Evolutionary conservation across 164 flowering plant species (phyloP).

Genomic region (Aristolochia californica): DNA sequence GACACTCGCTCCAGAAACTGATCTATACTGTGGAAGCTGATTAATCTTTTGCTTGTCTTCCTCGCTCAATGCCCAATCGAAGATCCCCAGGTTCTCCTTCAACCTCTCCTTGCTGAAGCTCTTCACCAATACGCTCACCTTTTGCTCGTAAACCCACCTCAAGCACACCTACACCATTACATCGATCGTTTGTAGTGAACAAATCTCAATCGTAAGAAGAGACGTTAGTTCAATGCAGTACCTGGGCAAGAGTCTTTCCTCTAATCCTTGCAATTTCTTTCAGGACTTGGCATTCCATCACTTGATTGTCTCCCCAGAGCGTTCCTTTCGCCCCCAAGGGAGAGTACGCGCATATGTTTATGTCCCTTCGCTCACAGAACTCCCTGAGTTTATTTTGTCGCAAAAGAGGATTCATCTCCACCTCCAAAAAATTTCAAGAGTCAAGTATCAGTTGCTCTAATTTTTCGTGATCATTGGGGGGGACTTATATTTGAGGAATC

Average conservation of each 20-base stretch:
- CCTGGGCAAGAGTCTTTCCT: slow-evolving; percentile 1
- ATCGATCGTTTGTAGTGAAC: neutral
- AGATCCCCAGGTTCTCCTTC: slow-evolving; percentile 21
- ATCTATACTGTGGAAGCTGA: slow-evolving; percentile 13
- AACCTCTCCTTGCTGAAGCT: slow-evolving; percentile 21
- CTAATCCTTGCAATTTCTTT: slow-evolving; percentile 16
- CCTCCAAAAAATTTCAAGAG: slow-evolving; percentile 7
- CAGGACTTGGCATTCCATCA: slow-evolving; percentile 14
- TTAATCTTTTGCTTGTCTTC: slow-evolving; percentile 15
- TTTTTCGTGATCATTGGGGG: neutral
- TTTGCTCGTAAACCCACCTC: slow-evolving; percentile 25
- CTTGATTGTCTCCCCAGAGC: slow-evolving; percentile 12
- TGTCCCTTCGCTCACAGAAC: slow-evolving; percentile 15
- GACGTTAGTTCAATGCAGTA: neutral
- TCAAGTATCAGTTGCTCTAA: neutral
- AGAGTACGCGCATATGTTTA: slow-evolving; percentile 22
- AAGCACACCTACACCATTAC: slow-evolving; percentile 14
- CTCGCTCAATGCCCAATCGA: slow-evolving; percentile 19
- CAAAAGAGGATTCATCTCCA: slow-evolving; percentile 27
- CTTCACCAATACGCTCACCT: slow-evolving; percentile 16
- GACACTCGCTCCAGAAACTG: neutral
- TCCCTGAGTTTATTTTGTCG: slow-evolving; percentile 18
- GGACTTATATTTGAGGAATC: neutral
- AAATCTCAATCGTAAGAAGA: neutral
- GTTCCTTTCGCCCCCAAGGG: slow-evolving; percentile 24